Evolutionary conservation across 306 rosid species (phyloP), one percentile per base, ranked within the genome.

Genomic region (Cercis canadensis): DNA sequence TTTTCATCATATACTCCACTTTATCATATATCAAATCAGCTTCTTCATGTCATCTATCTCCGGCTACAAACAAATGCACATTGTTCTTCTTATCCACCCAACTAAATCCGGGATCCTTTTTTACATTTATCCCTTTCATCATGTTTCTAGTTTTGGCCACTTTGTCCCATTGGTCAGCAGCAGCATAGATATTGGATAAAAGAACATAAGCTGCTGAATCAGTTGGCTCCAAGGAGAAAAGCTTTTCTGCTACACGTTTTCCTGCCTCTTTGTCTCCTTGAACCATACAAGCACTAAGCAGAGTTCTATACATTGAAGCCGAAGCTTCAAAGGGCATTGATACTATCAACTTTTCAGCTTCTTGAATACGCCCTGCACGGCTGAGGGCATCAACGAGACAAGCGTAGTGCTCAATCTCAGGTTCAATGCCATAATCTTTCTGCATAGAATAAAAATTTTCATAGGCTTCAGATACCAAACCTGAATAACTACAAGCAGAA

Each of bases 301-400:
- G 78, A 41, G 90, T 83, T 75, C 84, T 82, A 39, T 89, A 89
- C 87, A 84, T 87, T 36, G 94, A 84, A 40, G 92, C 89, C 29
- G 98, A 92, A 62, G 92, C 90, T 75, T 86, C 85, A 72, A 92
- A 89, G 55, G 98, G 98, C 92, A 89, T 89, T 59, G 88, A 86
- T 70, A 34, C 74, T 40, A 92, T 75, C 75, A 92, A 60, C 16
- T 81, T 71, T 62, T 89, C 98, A 10, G 96, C 96, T 69, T 87
- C 96, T 68, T 73, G 85, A 47, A 89, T 83, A 37, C 15, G 66
- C 57, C 96, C 95, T 7, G 87, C 87, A 2, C 98, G 96, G 67
- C 98, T 88, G 46, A 92, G 85, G 69, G 90, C 88, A 62, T 89
- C 94, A 44, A 92, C 94, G 6, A 92, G 87, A 76, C 92, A 89